Evolutionary conservation across 805 yeast genomes (phyloP).

Genomic region (Teunomyces atbi): DNA sequence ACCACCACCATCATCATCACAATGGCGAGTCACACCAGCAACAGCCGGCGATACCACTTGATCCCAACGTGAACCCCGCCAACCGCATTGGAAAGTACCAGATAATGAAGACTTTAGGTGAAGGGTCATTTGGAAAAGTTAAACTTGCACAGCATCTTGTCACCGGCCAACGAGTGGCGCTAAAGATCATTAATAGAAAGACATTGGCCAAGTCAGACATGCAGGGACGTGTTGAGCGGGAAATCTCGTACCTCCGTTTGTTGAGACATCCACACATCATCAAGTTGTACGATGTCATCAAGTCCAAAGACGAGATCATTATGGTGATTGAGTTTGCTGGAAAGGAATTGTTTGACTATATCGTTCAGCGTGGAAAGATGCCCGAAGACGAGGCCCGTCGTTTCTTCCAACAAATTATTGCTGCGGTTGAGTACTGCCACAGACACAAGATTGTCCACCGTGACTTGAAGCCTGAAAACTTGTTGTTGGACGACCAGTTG

Average conservation of each 20-base stretch:
- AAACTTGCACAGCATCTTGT: constrained; percentile 29
- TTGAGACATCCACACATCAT: constrained; percentile 32
- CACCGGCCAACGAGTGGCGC: constrained; percentile 29
- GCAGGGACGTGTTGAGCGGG: constrained; percentile 31
- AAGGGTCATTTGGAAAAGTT: constrained; percentile 32
- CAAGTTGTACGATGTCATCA: constrained; percentile 30
- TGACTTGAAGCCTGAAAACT: constrained; percentile 86
- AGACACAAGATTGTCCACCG: constrained; percentile 42
- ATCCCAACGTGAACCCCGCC: constrained; percentile 29
- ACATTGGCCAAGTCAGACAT: constrained; percentile 30
- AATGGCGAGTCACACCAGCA: constrained; percentile 7
- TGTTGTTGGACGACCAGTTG: constrained; percentile 28
- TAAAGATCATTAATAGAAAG: constrained; percentile 29
- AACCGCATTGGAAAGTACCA: constrained; percentile 69
- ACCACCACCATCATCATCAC: constrained; percentile 19
- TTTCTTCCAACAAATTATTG: constrained; percentile 30
- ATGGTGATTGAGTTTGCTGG: constrained; percentile 33
- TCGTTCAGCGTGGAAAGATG: constrained; percentile 28
- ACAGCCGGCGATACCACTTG: constrained; percentile 6
- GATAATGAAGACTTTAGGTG: constrained; percentile 28
- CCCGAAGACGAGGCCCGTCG: constrained; percentile 30
- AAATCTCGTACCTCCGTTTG: constrained; percentile 27
- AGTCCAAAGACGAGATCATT: constrained; percentile 29
- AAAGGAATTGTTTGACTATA: constrained; percentile 29
- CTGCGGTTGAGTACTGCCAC: constrained; percentile 32